These are phyloP conservation scores for Naganishia cerealis DNA, from an alignment of 1,284 basidiomycete species.

Conservation along the genomic window DNA sequence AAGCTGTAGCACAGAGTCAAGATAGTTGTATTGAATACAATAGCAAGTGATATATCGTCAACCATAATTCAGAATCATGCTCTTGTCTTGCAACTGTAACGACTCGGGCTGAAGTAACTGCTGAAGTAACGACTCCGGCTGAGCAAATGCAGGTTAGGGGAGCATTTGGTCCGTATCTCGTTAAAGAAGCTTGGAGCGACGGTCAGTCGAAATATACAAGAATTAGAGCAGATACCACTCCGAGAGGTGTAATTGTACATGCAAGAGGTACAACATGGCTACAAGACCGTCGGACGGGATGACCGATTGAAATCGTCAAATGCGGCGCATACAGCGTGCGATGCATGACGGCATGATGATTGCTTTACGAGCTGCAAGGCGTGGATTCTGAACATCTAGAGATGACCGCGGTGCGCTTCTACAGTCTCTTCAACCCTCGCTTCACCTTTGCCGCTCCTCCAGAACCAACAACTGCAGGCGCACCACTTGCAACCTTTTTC, in stretches of 20 bases:
- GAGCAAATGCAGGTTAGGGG: no score
- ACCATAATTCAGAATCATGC: not conserved
- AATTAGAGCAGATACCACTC: not conserved
- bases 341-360: no score
- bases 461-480: not conserved
- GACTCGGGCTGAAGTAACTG: no score
- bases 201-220: not conserved
- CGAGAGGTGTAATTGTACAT: not conserved
- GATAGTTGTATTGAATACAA: not conserved
- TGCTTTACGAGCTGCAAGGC: not conserved
- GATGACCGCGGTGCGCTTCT: not conserved
- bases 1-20: not conserved
- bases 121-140: no score
- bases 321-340: no score
- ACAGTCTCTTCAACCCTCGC: conserved; percentile 50
- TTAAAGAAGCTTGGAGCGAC: not conserved
- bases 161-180: no score
- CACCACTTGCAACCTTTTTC: conserved; percentile 31
- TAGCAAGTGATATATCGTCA: not conserved
- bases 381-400: not conserved
- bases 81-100: no score
- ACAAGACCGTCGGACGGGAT: not conserved
- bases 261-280: conserved; percentile 6
- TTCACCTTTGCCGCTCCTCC: conserved; percentile 41
- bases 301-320: no score